Percentiles rank a stretch among this genome's conserved stretches.
Evolutionary conservation across 345 rosid genomes (phyloP).

Genomic region (Murraya paniculata): DNA sequence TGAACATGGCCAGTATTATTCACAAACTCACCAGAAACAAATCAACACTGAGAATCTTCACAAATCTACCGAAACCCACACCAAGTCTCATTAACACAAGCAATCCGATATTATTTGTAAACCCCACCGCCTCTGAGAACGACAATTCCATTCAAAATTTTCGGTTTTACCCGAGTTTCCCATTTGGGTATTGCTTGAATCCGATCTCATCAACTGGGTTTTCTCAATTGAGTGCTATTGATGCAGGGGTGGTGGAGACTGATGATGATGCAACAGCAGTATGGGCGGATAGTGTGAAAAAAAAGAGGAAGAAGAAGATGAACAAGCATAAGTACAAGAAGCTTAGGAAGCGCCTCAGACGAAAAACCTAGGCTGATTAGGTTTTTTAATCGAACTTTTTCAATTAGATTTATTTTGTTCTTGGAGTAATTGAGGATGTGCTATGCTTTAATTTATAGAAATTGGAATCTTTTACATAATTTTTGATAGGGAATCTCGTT

Average conservation of each 20-base stretch:
- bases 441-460: neutral
- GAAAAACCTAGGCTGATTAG: slow-evolving; percentile 35
- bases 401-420: neutral
- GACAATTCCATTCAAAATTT: slow-evolving; percentile 2
- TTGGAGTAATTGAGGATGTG: neutral
- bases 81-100: neutral
- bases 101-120: slow-evolving; percentile 20
- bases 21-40: slow-evolving; percentile 27
- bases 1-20: slow-evolving; percentile 37
- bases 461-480: neutral
- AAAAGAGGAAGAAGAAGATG: slow-evolving; percentile 99
- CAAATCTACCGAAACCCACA: slow-evolving; percentile 14
- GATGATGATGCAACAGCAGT: slow-evolving; percentile 30
- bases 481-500: neutral
- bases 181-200: slow-evolving; percentile 26
- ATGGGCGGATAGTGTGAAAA: slow-evolving; percentile 90
- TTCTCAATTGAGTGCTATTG: slow-evolving; percentile 15
- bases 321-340: slow-evolving; percentile 89
- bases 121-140: slow-evolving; percentile 11
- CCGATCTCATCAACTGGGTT: slow-evolving; percentile 25
- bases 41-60: slow-evolving; percentile 23
- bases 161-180: slow-evolving; percentile 41
- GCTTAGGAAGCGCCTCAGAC: slow-evolving; percentile 68
- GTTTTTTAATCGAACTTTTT: neutral
- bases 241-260: slow-evolving; percentile 9